These are phyloP conservation scores for Rhipidocladum racemiflorum DNA, from an alignment of 176 grass and related monocot genomes.

Conservation along the genomic window DNA sequence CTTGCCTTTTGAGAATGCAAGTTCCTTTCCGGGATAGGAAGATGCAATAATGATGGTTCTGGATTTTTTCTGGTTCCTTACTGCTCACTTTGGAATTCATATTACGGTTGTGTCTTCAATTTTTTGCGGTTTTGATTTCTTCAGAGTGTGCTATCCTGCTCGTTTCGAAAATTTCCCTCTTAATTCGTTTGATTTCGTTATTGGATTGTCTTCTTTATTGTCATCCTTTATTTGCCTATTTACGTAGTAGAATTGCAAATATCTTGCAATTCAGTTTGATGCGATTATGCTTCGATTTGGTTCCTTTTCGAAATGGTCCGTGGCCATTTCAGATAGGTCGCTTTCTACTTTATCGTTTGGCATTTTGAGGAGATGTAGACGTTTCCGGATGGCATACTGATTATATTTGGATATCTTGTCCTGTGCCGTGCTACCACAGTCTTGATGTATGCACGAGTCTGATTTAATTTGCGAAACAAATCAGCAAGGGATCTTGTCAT, in stretches of 20 bases:
- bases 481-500: not conserved
- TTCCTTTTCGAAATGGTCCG: not conserved
- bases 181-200: not conserved
- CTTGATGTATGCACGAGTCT: not conserved
- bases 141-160: not conserved
- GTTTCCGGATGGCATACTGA: not conserved
- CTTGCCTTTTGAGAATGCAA: not conserved
- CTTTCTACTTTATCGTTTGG: not conserved
- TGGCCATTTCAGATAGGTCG: not conserved
- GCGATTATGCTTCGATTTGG: not conserved
- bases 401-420: constrained; percentile 28
- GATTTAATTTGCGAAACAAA: not conserved
- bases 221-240: not conserved
- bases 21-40: not conserved
- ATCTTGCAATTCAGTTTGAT: not conserved
- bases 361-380: not conserved
- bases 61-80: not conserved
- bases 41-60: not conserved
- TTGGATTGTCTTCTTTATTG: not conserved
- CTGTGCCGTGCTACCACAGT: not conserved
- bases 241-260: not conserved
- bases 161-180: not conserved
- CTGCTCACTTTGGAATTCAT: not conserved
- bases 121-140: not conserved
- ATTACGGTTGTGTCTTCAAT: not conserved